These are phyloP conservation scores for Acanthamoeba lenticulata DNA, from an alignment of 208 protist genomes.

Conservation along the genomic window DNA sequence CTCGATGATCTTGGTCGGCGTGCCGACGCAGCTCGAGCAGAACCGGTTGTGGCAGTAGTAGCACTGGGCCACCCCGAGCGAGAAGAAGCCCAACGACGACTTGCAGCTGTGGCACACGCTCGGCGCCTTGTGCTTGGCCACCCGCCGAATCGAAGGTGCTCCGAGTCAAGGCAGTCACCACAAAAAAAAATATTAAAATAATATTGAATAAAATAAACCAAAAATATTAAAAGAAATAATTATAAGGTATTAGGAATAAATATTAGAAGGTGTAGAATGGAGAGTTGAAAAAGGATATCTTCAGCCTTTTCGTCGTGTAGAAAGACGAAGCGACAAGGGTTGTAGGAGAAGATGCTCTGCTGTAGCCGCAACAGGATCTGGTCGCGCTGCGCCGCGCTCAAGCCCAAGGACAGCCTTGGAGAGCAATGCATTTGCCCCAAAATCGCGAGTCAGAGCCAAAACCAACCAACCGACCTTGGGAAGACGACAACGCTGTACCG, in stretches of 20 bases:
- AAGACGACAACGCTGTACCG: not conserved
- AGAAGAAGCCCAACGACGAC: constrained; percentile 42
- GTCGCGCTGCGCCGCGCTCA: constrained; percentile 45
- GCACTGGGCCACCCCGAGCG: constrained; percentile 26
- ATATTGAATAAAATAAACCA: not conserved
- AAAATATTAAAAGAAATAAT: not conserved
- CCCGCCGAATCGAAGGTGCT: not conserved
- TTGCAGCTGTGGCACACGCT: constrained; percentile 15
- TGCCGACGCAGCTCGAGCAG: constrained; percentile 19
- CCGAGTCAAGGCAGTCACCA: not conserved
- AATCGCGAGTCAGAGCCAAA: not conserved
- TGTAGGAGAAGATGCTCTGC: constrained; percentile 54
- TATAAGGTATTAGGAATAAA: too few relatives aligned
- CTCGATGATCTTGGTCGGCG: constrained; percentile 61
- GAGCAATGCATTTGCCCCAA: not conserved
- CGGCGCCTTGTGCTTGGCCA: not conserved
- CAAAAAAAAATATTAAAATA: not conserved
- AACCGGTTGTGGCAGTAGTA: constrained; percentile 63
- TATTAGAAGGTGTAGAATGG: not conserved
- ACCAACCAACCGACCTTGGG: not conserved
- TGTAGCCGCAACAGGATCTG: constrained; percentile 17
- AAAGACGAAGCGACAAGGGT: constrained; percentile 46
- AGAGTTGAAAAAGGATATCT: constrained; percentile 20
- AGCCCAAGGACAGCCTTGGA: not conserved
- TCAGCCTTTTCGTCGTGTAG: constrained; percentile 59